Evolutionary conservation across 163 green algal genomes (phyloP), one percentile per base, ranked within the genome.

Genomic region (Chlamydomonas reinhardtii): DNA sequence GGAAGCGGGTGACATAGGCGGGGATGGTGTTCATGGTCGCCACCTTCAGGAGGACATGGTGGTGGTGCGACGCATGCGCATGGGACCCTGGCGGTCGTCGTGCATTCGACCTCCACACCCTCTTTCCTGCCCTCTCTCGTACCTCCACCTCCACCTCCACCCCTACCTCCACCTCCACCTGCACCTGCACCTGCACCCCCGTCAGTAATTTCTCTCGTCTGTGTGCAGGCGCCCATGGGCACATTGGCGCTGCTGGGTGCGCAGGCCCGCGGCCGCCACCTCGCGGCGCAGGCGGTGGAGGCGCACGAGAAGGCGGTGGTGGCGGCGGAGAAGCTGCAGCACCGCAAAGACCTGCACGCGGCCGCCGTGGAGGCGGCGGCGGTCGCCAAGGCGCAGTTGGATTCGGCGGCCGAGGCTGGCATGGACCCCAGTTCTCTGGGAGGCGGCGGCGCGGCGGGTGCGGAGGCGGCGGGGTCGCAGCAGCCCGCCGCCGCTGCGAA

Each of bases 271-370:
- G 73, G 31, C 16, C 62, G 76, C 19, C 34, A 27, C 31, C 15
- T 64, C 70, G 52, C 83, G 72, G 68, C 73, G 64, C 76, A 82
- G n/a, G 56, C 74, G 64, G 43, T 25, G 25, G 59, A 34, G 24
- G 71, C 78, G 27, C 14, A 16, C 19, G 39, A 31, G 15, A 24
- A 29, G 9, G 66, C 66, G 24, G 66, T 32, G 78, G 14, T 0
- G 29, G n/a, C 31, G 29, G 2, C 6, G 43, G 43, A 31, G 27
- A 34, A 12, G 54, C 52, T 29, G 74, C 4, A 37, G 31, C 56
- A 56, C 74, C 54, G 54, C 48, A 56, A 14, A 14, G 31, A 19
- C 20, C 35, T 56, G 72, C 34, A 37, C 72, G 22, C 61, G 0
- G 65, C 29, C 43, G 78, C 25, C 15, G 27, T 16, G 76, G 25